Conservation (phyloP, 805 yeast species). For the Hanseniaspora singularis region DNA sequence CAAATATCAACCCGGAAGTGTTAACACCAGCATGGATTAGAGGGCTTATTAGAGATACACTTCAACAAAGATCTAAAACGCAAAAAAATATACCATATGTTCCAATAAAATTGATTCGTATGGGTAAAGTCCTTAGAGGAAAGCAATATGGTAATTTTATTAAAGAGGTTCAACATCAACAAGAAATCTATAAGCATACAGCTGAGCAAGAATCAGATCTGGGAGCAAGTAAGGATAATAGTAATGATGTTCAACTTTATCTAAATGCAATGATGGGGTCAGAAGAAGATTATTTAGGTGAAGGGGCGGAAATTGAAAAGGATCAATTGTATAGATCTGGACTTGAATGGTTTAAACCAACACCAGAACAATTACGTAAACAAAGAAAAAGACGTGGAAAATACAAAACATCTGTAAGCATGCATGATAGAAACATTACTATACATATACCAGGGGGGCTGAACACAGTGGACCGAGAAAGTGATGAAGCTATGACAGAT, state of each 20-base stretch:
- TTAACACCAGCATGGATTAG: slow-evolving; percentile 26
- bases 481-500: too few species aligned
- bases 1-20: slow-evolving; percentile 19
- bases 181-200: too few species aligned
- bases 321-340: slow-evolving; percentile 6
- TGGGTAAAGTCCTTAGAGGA: slow-evolving; percentile 23
- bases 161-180: background rate
- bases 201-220: too few species aligned
- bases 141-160: slow-evolving; percentile 9
- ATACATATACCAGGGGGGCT: slow-evolving; percentile 28
- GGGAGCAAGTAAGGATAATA: background rate
- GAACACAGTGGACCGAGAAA: too few species aligned
- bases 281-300: background rate
- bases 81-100: background rate
- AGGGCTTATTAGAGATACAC: slow-evolving; percentile 22
- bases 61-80: background rate
- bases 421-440: slow-evolving; percentile 7
- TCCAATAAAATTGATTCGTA: slow-evolving; percentile 24
- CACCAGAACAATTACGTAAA: background rate
- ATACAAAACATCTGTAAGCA: too few species aligned
- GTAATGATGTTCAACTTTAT: slow-evolving; percentile 29
- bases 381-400: background rate
- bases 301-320: slow-evolving; percentile 2
- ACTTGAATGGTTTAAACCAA: slow-evolving; percentile 5
- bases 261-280: slow-evolving; percentile 14